A percentile compares a stretch with the other conserved stretches of the same genome.
These are phyloP conservation scores for Leccinum subgranulosum DNA, from an alignment of 768 basidiomycete species.

Conservation along the genomic window DNA sequence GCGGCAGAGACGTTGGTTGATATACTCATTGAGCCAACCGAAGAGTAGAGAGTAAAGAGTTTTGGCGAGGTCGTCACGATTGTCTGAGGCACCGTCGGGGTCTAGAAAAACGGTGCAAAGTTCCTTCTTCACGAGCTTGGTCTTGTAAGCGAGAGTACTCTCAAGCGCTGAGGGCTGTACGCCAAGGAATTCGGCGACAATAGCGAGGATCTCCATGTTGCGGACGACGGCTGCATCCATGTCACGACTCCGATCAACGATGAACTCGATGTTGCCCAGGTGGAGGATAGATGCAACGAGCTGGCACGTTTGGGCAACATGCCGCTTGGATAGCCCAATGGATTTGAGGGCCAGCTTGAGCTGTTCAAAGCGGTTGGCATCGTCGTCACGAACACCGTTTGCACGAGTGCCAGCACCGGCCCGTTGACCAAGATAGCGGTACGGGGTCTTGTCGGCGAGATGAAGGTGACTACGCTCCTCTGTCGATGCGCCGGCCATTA, in stretches of 20 bases:
- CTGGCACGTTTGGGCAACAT: conserved; percentile 95
- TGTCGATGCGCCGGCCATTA: conserved; percentile 83
- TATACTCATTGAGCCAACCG: conserved; percentile 93
- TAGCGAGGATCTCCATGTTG: conserved; percentile 73
- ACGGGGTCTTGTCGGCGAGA: conserved; percentile 75
- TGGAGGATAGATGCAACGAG: conserved; percentile 94
- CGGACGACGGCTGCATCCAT: conserved; percentile 92
- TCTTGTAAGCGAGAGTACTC: conserved; percentile 82
- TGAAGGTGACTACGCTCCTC: conserved; percentile 91
- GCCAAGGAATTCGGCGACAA: conserved; percentile 91
- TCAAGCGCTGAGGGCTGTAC: conserved; percentile 75
- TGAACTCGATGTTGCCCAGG: conserved; percentile 94
- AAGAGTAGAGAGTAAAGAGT: conserved; percentile 93
- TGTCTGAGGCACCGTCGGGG: conserved; percentile 88
- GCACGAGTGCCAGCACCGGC: conserved; percentile 42
- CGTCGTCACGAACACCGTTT: conserved; percentile 63
- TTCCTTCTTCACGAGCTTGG: conserved; percentile 91
- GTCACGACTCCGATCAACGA: conserved; percentile 75
- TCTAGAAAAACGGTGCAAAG: conserved; percentile 97
- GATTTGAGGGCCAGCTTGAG: conserved; percentile 92
- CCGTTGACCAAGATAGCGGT: conserved; percentile 83
- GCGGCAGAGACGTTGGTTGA: conserved; percentile 92
- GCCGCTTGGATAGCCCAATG: conserved; percentile 90
- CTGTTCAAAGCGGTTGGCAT: conserved; percentile 87
- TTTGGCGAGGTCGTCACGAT: conserved; percentile 92